Percentiles rank a stretch among this genome's conserved stretches.
Conservation (phyloP, 1,284 basidiomycete genomes). For the Puccinia hordei region DNA sequence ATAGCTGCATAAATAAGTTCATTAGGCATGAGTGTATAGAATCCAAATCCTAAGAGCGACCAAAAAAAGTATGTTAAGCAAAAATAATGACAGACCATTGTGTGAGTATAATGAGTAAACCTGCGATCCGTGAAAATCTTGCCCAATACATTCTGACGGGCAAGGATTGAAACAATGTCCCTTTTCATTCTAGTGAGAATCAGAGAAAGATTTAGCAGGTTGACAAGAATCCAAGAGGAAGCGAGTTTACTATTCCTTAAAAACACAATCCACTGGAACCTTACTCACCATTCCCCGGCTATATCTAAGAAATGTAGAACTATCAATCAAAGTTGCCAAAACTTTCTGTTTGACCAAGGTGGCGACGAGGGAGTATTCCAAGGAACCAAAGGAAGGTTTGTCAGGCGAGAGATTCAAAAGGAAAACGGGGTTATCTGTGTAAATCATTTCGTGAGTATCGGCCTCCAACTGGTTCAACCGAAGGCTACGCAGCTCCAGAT, state of each 20-base stretch:
- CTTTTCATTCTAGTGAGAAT: neutral
- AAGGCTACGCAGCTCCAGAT: neutral
- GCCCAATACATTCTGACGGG: conserved; percentile 27
- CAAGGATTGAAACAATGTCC: conserved; percentile 31
- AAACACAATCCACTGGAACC: neutral
- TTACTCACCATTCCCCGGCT: conserved; percentile 31
- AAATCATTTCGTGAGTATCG: conserved; percentile 9
- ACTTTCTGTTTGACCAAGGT: conserved; percentile 39
- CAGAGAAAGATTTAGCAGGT: neutral
- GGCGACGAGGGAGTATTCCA: neutral
- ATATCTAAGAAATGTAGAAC: conserved; percentile 35
- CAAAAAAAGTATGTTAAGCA: neutral
- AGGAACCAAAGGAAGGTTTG: neutral
- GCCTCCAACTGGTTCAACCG: neutral
- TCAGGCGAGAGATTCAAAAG: too few species aligned
- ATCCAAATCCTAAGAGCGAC: neutral
- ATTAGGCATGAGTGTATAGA: neutral
- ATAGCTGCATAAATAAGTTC: conserved; percentile 22
- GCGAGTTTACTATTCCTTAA: neutral
- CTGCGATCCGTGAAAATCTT: conserved; percentile 15
- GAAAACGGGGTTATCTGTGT: neutral
- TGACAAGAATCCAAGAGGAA: conserved; percentile 38
- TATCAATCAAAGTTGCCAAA: conserved; percentile 14
- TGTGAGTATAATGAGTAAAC: conserved; percentile 26
- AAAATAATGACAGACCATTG: conserved; percentile 32